These are phyloP conservation scores for Dictyostelium citrinum DNA, from an alignment of 78 protist species.

Conservation along the genomic window DNA sequence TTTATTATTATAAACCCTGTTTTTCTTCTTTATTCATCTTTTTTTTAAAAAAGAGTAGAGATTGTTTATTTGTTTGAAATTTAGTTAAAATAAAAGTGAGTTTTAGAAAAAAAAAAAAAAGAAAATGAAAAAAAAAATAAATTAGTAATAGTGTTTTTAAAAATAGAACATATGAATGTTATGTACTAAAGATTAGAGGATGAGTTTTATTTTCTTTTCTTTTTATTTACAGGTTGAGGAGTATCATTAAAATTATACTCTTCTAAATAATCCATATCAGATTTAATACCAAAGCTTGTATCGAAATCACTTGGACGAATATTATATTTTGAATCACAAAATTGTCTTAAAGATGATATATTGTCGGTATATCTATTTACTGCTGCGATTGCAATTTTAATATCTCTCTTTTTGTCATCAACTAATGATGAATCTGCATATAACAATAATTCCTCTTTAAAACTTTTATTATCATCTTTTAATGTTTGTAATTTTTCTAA, in stretches of 20 bases:
- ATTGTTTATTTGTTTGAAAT: too few species aligned
- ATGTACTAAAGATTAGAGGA: too few species aligned
- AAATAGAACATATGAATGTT: too few species aligned
- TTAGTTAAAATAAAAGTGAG: too few species aligned
- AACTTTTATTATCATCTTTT: not conserved
- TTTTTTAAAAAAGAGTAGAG: too few species aligned
- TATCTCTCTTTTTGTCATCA: conserved; percentile 14
- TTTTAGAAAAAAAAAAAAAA: too few species aligned
- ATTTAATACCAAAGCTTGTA: conserved; percentile 29
- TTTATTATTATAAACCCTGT: not conserved
- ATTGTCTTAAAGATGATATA: conserved; percentile 16
- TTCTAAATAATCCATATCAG: conserved; percentile 38
- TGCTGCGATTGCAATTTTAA: conserved; percentile 29
- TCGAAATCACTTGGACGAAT: conserved; percentile 13
- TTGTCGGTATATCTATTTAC: conserved; percentile 50
- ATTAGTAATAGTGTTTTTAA: too few species aligned
- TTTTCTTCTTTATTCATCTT: not conserved
- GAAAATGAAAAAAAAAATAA: too few species aligned
- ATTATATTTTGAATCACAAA: conserved; percentile 42
- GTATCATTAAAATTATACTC: not conserved
- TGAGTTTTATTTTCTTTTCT: not conserved
- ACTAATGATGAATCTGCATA: conserved; percentile 40
- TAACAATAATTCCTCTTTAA: conserved; percentile 25
- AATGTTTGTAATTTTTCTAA: conserved; percentile 11
- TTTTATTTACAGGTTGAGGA: not conserved